Evolutionary conservation across 2,329 filamentous ascomycete genomes (phyloP), one percentile per base, ranked within the genome.

Genomic region (Xylaria sp.): DNA sequence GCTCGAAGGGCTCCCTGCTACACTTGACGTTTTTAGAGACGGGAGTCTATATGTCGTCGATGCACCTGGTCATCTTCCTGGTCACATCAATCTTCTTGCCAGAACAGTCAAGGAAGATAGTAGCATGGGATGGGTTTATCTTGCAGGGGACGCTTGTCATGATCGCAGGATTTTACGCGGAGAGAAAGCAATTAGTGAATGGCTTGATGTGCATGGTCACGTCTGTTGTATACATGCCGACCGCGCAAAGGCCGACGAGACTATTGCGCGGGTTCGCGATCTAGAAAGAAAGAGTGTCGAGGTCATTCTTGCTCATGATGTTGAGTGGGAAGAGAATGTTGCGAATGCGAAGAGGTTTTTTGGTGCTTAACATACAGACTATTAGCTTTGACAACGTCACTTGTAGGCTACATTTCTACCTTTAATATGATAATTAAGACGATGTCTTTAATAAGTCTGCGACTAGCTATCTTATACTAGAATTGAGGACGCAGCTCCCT

Each of bases 91-190:
- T 66, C 68, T 86, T 0, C 78, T 86, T 0, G 82, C 79, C 23
- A 75, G 82, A 1, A 67, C 63, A 15, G 7, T n/a, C 2, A 38
- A 46, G 9, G 53, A 59, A 6, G 59, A 63, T 23, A 51, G 36
- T 1, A 57, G 51, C 7, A 28, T 28, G 9, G 79, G 75, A 0
- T 85, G 82, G 81, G 75, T 85, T 1, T 83, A 83, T 73, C 80
- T 87, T 0, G 83, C 81, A 3, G 84, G 84, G 4, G 85, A 87
- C 69, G 80, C 83, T 6, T 86, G 81, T 68, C 85, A 87, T 71
- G 84, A 86, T 73, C 75, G 78, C 4, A 74, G 84, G 20, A 80
- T 86, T 7, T 70, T 87, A 73, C 82, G 77, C 0, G 81, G 81
- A 0, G 84, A 86, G 74, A 84, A 81, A 69, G 81, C 79, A 0